A percentile compares a stretch with the other conserved stretches of the same genome.
phyloP scores from a whole-genome alignment of 2,329 filamentous ascomycete species.

The Leptosphaerulina australis region DNA sequence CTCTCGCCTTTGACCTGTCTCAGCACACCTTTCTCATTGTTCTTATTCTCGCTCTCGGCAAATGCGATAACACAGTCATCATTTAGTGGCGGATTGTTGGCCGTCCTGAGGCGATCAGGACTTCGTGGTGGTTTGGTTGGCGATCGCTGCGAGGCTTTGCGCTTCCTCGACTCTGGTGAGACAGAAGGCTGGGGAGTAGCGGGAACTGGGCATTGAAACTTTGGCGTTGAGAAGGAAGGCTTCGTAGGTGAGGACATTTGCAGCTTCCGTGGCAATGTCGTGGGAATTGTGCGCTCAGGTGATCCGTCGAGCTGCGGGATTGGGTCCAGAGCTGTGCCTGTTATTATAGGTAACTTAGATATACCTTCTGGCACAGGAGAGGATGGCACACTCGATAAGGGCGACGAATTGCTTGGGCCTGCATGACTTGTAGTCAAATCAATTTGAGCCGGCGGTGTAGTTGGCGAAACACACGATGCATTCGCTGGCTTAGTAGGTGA shows the following conservation, averaged over 20 bases:
- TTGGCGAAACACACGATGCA: neutral
- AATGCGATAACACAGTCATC: conserved; percentile 45
- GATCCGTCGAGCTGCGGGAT: conserved; percentile 19
- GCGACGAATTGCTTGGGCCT: neutral
- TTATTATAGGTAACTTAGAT: neutral
- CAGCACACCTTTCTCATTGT: conserved; percentile 32
- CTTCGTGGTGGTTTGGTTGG: conserved; percentile 11
- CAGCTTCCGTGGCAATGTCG: neutral
- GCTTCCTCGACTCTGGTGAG: conserved; percentile 17
- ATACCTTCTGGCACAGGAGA: conserved; percentile 10
- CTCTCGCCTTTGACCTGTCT: conserved; percentile 50
- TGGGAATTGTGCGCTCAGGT: neutral
- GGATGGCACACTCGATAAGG: conserved; percentile 22
- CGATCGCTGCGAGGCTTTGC: conserved; percentile 8
- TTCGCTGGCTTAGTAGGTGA: conserved; percentile 15
- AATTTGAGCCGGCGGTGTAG: neutral
- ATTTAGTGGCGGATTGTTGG: conserved; percentile 39
- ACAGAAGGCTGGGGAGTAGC: neutral
- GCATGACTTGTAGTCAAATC: no score
- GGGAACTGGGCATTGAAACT: neutral
- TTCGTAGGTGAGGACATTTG: neutral
- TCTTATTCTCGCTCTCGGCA: conserved; percentile 32
- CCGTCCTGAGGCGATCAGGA: conserved; percentile 30
- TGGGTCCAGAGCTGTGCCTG: neutral
- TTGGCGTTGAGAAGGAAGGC: neutral